phyloP scores from a whole-genome alignment of 768 basidiomycete species.

The Leccinum olivaceopallidum region DNA sequence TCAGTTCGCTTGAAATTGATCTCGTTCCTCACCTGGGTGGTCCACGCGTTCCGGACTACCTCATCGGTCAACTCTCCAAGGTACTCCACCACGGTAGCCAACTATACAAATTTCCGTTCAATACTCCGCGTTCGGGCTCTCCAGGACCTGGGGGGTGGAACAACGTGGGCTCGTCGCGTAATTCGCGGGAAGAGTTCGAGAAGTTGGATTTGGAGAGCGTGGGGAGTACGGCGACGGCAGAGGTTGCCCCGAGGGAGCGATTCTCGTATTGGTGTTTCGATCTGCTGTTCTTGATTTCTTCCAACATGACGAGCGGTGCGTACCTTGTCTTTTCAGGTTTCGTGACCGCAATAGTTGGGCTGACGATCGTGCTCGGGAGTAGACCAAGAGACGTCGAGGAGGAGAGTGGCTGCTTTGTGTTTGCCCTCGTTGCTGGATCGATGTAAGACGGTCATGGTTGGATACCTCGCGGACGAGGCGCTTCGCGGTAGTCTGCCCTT shows the following conservation, averaged over 20 bases:
- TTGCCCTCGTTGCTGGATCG: slow-evolving; percentile 74
- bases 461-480: slow-evolving; percentile 82
- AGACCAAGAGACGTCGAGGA: slow-evolving; percentile 64
- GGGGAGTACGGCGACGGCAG: too few species aligned
- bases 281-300: too few species aligned
- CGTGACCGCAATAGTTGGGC: too few species aligned
- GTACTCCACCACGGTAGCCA: slow-evolving; percentile 73
- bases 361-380: not conserved
- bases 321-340: too few species aligned
- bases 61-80: slow-evolving; percentile 67
- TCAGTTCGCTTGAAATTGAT: slow-evolving; percentile 79
- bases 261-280: too few species aligned
- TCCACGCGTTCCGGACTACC: slow-evolving; percentile 63
- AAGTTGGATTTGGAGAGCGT: slow-evolving; percentile 41
- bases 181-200: slow-evolving; percentile 33
- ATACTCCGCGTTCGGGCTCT: slow-evolving; percentile 10
- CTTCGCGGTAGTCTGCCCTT: slow-evolving; percentile 89
- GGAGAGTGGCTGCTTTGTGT: slow-evolving; percentile 70
- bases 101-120: slow-evolving; percentile 43
- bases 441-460: slow-evolving; percentile 65
- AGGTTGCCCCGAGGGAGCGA: too few species aligned
- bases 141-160: slow-evolving; percentile 13
- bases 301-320: too few species aligned
- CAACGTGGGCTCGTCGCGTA: slow-evolving; percentile 8
- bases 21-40: slow-evolving; percentile 77